Conservation (phyloP, 495 filamentous ascomycete genomes). For the Thermothielavioides terrestris region DNA sequence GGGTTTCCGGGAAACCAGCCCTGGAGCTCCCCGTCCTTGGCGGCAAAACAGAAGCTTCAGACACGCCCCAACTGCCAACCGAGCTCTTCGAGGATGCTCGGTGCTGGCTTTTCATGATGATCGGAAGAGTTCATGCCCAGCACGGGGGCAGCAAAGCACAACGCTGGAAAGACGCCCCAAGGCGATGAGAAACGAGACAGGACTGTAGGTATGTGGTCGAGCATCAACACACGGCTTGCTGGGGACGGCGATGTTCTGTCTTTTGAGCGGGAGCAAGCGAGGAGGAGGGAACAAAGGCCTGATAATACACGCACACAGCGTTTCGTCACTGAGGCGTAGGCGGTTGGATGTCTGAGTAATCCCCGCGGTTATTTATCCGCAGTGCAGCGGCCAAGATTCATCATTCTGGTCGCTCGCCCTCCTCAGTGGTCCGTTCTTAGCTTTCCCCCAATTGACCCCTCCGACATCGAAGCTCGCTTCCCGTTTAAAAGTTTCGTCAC, state of each 20-base stretch:
- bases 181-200: too few relatives aligned
- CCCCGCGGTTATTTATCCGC: constrained; percentile 24
- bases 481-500: constrained; percentile 30
- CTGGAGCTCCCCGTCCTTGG: neutral
- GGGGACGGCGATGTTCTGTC: too few relatives aligned
- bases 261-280: too few relatives aligned
- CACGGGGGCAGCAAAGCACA: too few relatives aligned
- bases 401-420: constrained; percentile 10
- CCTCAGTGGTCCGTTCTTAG: too few relatives aligned
- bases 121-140: neutral
- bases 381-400: neutral
- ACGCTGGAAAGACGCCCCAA: too few relatives aligned
- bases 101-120: neutral
- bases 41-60: constrained; percentile 5
- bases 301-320: too few relatives aligned
- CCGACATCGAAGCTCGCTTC: constrained; percentile 17
- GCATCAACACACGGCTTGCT: too few relatives aligned
- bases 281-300: too few relatives aligned
- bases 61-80: neutral
- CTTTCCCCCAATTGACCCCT: constrained; percentile 16
- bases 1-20: too few relatives aligned
- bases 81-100: neutral
- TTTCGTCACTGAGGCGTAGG: neutral
- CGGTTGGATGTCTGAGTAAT: constrained; percentile 22
- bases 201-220: too few relatives aligned